Percentiles rank a stretch among this genome's conserved stretches.
Evolutionary conservation across 2,329 filamentous ascomycete species (phyloP).

Genomic region (Fonsecaea pedrosoi): DNA sequence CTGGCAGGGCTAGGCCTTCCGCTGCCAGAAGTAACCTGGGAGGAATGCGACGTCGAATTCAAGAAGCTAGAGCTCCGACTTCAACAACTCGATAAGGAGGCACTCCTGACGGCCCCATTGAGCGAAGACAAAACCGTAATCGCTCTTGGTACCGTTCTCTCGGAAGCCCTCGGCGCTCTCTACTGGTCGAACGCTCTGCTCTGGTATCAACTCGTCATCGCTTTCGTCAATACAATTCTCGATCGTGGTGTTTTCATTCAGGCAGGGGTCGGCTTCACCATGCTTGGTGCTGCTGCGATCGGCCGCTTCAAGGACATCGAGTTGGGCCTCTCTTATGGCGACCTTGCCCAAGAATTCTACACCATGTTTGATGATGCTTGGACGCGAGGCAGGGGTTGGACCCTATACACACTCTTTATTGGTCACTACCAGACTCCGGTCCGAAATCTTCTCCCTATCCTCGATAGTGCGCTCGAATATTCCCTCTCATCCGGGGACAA

Average conservation of each 20-base stretch:
- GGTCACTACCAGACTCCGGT: constrained; percentile 65
- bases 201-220: constrained; percentile 66
- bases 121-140: constrained; percentile 52
- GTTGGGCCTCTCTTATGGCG: constrained; percentile 61
- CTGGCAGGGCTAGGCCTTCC: constrained; percentile 72
- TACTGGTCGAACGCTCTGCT: constrained; percentile 67
- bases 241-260: constrained; percentile 63
- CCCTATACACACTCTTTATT: constrained; percentile 66
- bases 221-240: constrained; percentile 63
- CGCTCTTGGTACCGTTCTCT: constrained; percentile 61
- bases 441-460: constrained; percentile 57
- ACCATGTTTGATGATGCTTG: constrained; percentile 60
- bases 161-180: constrained; percentile 64
- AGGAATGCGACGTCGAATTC: constrained; percentile 80
- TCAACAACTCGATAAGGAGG: constrained; percentile 60
- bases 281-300: constrained; percentile 63
- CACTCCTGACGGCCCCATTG: constrained; percentile 48
- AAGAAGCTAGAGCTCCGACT: constrained; percentile 66
- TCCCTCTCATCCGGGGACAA: constrained; percentile 65
- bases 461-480: constrained; percentile 63
- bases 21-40: constrained; percentile 71
- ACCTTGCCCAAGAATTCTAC: constrained; percentile 60
- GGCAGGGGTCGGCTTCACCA: constrained; percentile 64
- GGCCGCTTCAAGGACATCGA: constrained; percentile 65
- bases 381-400: constrained; percentile 62